A percentile compares a stretch with the other conserved stretches of the same genome.
These are phyloP conservation scores for Immersiella caudata DNA, from an alignment of 495 filamentous ascomycete genomes.

Conservation along the genomic window DNA sequence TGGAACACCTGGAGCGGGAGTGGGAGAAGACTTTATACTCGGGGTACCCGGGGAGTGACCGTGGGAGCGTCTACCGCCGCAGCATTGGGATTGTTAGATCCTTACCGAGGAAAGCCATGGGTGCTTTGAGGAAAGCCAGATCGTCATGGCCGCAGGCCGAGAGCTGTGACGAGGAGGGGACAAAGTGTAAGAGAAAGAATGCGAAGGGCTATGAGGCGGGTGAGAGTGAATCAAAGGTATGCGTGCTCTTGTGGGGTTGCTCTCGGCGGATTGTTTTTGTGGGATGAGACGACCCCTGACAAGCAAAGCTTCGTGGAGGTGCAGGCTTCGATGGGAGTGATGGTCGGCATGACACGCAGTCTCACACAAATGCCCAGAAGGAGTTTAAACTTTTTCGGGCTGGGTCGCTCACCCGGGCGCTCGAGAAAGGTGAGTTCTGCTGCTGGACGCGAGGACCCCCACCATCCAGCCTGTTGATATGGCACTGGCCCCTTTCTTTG, in stretches of 20 bases:
- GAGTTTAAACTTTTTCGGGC: not conserved
- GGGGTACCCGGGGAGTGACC: no score
- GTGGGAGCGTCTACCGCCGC: no score
- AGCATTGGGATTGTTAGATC: no score
- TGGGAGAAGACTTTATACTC: no score
- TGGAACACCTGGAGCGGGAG: no score
- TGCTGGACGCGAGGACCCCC: not conserved
- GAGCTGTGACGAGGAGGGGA: not conserved
- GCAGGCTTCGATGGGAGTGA: slow-evolving; percentile 16
- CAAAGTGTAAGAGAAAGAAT: not conserved
- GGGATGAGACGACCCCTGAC: not conserved
- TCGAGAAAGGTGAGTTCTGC: not conserved
- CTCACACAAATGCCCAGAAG: no score
- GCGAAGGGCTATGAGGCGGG: not conserved
- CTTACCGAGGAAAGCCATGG: no score
- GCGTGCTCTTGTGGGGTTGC: not conserved
- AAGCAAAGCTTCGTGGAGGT: not conserved
- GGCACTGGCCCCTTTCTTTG: not conserved
- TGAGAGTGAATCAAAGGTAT: slow-evolving; percentile 9
- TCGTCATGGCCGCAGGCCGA: no score
- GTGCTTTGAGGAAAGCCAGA: no score
- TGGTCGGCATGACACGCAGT: not conserved
- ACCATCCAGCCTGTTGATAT: not conserved
- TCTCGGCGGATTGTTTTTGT: not conserved
- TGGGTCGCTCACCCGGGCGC: not conserved